These are phyloP conservation scores for Exidia glandulosa DNA, from an alignment of 768 basidiomycete genomes.

Conservation along the genomic window DNA sequence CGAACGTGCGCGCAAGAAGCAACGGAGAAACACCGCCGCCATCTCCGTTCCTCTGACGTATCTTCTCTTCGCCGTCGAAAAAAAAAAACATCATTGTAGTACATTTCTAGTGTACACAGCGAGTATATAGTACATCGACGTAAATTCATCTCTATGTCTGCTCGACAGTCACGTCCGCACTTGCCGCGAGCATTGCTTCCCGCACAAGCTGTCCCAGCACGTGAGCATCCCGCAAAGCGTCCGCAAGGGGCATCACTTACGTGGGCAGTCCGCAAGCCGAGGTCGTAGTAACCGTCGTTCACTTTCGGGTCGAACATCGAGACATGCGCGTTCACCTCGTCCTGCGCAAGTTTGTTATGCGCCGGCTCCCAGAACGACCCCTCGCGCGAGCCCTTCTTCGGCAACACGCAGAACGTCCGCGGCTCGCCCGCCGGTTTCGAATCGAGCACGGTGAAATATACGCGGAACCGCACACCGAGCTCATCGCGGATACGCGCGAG, in stretches of 20 bases:
- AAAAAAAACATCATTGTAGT: no score
- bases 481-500: conserved; percentile 50
- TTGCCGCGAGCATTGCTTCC: not conserved
- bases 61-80: no score
- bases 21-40: no score
- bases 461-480: conserved; percentile 41
- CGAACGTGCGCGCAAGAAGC: no score
- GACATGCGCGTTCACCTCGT: conserved; percentile 79
- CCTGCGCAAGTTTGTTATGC: conserved; percentile 52
- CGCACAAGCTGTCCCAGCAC: not conserved
- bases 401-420: conserved; percentile 74
- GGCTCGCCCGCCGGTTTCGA: conserved; percentile 45
- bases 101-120: no score
- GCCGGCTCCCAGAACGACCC: conserved; percentile 47
- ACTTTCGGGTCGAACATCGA: conserved; percentile 74
- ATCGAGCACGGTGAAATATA: conserved; percentile 74
- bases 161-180: no score
- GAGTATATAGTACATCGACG: no score
- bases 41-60: no score
- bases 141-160: no score
- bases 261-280: conserved; percentile 59
- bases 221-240: not conserved
- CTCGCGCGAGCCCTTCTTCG: conserved; percentile 30
- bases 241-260: conserved; percentile 10
- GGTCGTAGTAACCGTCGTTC: conserved; percentile 85